Conservation (phyloP, 139 green algal species). For the Micromonas commoda region DNA sequence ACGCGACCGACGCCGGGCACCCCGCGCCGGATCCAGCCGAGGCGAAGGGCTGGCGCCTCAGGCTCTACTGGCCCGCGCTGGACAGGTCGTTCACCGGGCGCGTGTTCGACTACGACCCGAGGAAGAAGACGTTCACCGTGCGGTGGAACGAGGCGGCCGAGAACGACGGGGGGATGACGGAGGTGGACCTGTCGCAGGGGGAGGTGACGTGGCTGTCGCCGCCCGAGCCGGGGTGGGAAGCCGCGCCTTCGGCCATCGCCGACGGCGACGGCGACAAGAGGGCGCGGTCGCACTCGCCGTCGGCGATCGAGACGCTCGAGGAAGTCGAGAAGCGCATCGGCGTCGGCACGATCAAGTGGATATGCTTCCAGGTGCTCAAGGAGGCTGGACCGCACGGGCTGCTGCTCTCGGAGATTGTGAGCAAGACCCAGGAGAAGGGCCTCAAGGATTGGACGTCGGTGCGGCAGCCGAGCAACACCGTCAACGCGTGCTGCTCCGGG, state of each 20-base stretch:
- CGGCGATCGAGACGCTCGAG: not conserved
- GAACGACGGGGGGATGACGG: not conserved
- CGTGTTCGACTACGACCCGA: not conserved
- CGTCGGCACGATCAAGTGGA: constrained; percentile 11
- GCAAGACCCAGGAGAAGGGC: not conserved
- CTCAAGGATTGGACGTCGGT: not conserved
- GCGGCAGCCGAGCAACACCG: constrained; percentile 13
- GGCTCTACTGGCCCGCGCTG: constrained; percentile 5
- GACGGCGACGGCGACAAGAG: not conserved
- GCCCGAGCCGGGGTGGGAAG: not conserved
- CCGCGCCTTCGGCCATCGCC: not conserved
- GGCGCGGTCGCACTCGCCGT: not conserved
- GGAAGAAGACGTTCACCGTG: not conserved
- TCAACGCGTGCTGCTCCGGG: not conserved
- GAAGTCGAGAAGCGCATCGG: constrained; percentile 7
- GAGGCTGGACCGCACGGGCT: not conserved
- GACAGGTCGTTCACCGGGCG: constrained; percentile 1
- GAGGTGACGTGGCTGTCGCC: not conserved
- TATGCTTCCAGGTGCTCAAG: constrained; percentile 1
- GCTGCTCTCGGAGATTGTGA: constrained; percentile 12
- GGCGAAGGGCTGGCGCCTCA: not conserved
- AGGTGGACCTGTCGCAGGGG: constrained; percentile 14
- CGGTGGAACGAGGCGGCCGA: not conserved
- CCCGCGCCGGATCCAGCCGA: too few relatives aligned
- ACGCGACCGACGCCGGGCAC: too few relatives aligned